A percentile compares a stretch with the other conserved stretches of the same genome.
Conservation (phyloP, 169 alveolate species). For the Plasmodium inui region DNA sequence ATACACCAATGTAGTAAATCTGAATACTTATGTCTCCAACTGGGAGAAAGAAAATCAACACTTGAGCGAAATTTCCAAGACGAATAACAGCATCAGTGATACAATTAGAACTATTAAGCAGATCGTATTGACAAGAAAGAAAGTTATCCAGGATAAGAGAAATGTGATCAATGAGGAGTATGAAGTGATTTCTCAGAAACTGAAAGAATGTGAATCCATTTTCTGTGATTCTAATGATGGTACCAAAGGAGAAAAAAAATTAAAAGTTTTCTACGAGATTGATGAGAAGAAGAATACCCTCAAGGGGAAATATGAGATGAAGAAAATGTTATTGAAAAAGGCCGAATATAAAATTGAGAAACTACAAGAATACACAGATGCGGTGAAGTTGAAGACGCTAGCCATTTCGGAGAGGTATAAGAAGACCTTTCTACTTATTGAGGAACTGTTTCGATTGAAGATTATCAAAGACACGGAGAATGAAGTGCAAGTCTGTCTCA, state of each 20-base stretch:
- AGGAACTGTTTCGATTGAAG: slow-evolving; percentile 43
- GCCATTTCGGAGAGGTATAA: slow-evolving; percentile 48
- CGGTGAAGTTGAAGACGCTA: slow-evolving; percentile 33
- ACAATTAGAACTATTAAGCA: slow-evolving; percentile 33
- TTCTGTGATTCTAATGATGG: slow-evolving; percentile 59
- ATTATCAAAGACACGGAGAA: slow-evolving; percentile 60
- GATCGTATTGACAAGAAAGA: slow-evolving; percentile 21
- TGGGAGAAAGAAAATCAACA: slow-evolving; percentile 21
- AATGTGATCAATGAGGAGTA: slow-evolving; percentile 60
- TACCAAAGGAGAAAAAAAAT: slow-evolving; percentile 36
- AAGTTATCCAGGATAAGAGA: slow-evolving; percentile 55
- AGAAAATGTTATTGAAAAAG: slow-evolving; percentile 55
- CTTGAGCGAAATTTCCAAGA: slow-evolving; percentile 9
- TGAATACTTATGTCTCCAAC: slow-evolving; percentile 23
- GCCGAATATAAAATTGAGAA: slow-evolving; percentile 53
- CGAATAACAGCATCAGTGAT: slow-evolving; percentile 25
- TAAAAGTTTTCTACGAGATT: slow-evolving; percentile 56
- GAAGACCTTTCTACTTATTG: slow-evolving; percentile 38
- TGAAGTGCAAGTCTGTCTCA: slow-evolving; percentile 49
- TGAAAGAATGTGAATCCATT: slow-evolving; percentile 67
- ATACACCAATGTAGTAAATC: slow-evolving; percentile 25
- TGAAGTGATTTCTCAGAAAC: slow-evolving; percentile 44
- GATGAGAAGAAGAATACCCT: slow-evolving; percentile 64
- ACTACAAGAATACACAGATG: slow-evolving; percentile 62
- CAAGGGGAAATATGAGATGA: slow-evolving; percentile 33